Evolutionary conservation across 2,329 filamentous ascomycete genomes (phyloP), one percentile per base, ranked within the genome.

Genomic region (Colletotrichum kahawae): DNA sequence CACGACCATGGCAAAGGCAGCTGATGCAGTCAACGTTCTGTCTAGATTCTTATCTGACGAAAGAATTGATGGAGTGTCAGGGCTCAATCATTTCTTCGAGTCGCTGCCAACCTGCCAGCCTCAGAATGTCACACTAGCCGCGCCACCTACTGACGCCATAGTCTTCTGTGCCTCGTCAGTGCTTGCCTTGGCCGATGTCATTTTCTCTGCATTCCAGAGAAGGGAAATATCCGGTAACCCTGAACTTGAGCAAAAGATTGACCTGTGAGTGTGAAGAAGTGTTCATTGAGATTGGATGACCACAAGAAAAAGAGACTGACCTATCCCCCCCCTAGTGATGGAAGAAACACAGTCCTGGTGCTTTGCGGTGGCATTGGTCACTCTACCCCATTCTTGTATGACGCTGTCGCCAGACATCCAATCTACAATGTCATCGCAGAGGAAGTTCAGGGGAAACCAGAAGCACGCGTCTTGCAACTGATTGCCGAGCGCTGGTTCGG

Each of bases 341-440:
- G 48, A 4, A 74, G 67, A 54, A 76, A 74, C 24, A 56, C 67
- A 2, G 64, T 76, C 4, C 72, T 88, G 4, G 83, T 88, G 1
- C 78, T 87, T 1, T 87, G 85, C 60, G 87, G 86, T 21, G 86
- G 87, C 10, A 84, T 86, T 27, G 86, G 86, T 4, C 86, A 88
- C 76, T 87, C 85, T 1, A 88, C 86, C 7, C 72, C 80, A 14
- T 81, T 83, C 18, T 80, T 88, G 7, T 87, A 87, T 74, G 81
- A 84, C 5, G 83, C 86, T 5, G 80, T 88, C 2, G 79, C 78
- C 8, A 73, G 75, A 3, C 82, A 85, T 74, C 77, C 80, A 12
- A 78, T 68, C 7, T 84, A 82, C 29, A 29, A 71, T 10, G 29
- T 21, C 6, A 77, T 87, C 6, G 64, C 77, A 3, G 43, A 77